These are phyloP conservation scores for Echinosophora koreensis DNA, from an alignment of 306 rosid species.

Conservation along the genomic window DNA sequence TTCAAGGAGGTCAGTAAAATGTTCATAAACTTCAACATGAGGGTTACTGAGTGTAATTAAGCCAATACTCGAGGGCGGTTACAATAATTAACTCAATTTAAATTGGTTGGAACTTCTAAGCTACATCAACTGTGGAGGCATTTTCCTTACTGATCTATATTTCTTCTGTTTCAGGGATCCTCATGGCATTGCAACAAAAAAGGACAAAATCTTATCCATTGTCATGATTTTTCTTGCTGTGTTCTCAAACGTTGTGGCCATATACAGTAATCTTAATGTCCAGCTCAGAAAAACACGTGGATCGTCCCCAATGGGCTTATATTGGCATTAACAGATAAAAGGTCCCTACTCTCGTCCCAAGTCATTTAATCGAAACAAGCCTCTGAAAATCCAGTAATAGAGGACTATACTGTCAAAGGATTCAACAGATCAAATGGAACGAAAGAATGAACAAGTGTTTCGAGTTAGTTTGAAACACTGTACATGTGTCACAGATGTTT, in stretches of 20 bases:
- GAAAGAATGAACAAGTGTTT: constrained; percentile 7
- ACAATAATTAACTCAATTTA: neutral
- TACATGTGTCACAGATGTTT: neutral
- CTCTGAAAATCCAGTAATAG: neutral
- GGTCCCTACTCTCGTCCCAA: neutral
- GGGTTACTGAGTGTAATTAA: too few relatives aligned
- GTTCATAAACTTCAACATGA: too few relatives aligned
- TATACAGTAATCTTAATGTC: constrained; percentile 61
- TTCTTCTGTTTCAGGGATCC: constrained; percentile 65
- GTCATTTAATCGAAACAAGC: constrained; percentile 32
- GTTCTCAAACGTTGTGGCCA: constrained; percentile 62
- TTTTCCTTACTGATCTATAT: constrained; percentile 1
- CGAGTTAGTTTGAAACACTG: constrained; percentile 1
- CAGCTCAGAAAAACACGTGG: constrained; percentile 43
- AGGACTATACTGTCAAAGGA: constrained; percentile 4
- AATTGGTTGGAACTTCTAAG: constrained; percentile 10
- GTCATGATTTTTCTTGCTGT: constrained; percentile 86
- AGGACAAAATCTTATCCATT: constrained; percentile 74
- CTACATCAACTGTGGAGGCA: neutral
- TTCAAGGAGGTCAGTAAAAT: too few relatives aligned
- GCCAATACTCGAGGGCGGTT: too few relatives aligned
- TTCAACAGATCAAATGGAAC: constrained; percentile 27
- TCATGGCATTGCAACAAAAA: constrained; percentile 70
- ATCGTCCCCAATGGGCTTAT: constrained; percentile 34
- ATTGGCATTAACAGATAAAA: neutral